Base-by-base conservation (phyloP, 257 asterid genomes). In the Rubia yunnanensis region DNA sequence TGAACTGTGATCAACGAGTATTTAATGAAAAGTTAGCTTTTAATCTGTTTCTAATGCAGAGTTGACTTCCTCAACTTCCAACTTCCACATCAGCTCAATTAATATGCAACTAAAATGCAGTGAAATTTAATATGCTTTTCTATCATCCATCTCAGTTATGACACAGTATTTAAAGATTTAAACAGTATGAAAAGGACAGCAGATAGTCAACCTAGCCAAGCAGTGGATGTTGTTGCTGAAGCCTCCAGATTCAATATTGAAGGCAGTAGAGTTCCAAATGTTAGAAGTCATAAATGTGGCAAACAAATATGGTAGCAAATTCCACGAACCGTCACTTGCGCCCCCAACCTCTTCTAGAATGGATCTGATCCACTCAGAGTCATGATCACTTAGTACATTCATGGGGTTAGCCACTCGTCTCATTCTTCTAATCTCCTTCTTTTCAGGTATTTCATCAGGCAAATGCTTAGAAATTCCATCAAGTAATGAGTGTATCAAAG, bases 271-370 rank as follows among this genome's bases (percentile, higher is more conserved):
- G 72, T 84, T 85, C 99, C 99, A 94, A 70, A 90, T 81, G 61
- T 78, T 61, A 70, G 95, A 90, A 57, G 91, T 84, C 96, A 94
- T 90, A 72, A 90, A 85, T 10, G 92, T 83, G 55, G 97, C 92
- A 75, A 94, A 90, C 39, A 94, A 78, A 79, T 94, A 94, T 1
- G 99, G 96, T 79, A 94, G 79, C 80, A 94, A 79, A 81, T 82
- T 86, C 96, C 99, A 94, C 8, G 99, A 92, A 72, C 91, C 94
- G 70, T 92, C 99, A 58, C 77, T 88, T 69, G 96, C 94, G 65
- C 97, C 95, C 67, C 95, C 94, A 39, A 87, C 92, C 84, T 92
- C 99, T 72, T 88, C 95, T 60, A 92, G 72, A 67, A 92, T 84
- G 44, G 89, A 87, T 75, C 86, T 81, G 69, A 89, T 82, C 97